phyloP scores from a whole-genome alignment of 2,329 filamentous ascomycete species.

The Podosphaera fusca region DNA sequence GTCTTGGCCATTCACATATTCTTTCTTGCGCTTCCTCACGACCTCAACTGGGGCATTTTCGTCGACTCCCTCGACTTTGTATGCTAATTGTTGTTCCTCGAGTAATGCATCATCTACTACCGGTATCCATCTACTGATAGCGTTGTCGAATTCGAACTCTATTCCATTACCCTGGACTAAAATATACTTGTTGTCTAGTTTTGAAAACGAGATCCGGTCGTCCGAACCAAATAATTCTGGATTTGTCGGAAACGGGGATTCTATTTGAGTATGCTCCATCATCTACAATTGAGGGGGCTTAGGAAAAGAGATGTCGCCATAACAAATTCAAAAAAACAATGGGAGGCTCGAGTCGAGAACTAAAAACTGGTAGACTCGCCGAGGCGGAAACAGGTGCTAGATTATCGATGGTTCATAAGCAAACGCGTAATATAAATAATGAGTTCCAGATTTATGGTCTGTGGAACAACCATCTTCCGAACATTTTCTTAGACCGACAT shows the following conservation, averaged over 20 bases:
- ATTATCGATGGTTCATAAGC: too few species aligned
- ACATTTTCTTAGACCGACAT: too few species aligned
- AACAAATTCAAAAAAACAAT: too few species aligned
- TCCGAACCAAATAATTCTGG: constrained; percentile 40
- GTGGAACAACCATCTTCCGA: too few species aligned
- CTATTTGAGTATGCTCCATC: constrained; percentile 10
- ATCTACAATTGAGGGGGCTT: neutral
- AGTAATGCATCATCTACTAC: constrained; percentile 37
- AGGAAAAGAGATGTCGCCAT: too few species aligned
- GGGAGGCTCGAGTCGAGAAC: too few species aligned
- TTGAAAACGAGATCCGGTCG: constrained; percentile 71
- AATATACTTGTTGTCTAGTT: constrained; percentile 57
- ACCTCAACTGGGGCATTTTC: constrained; percentile 27
- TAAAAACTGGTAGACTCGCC: too few species aligned
- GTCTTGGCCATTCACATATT: constrained; percentile 24
- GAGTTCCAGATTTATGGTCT: too few species aligned
- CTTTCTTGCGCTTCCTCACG: constrained; percentile 26
- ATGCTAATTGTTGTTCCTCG: constrained; percentile 36
- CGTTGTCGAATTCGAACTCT: constrained; percentile 63
- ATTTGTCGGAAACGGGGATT: constrained; percentile 12
- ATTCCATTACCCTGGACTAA: constrained; percentile 65
- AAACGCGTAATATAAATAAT: too few species aligned
- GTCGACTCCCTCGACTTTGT: constrained; percentile 34
- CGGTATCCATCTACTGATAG: constrained; percentile 52
- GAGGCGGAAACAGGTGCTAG: too few species aligned